These are phyloP conservation scores for Thalassiosira exigua DNA, from an alignment of 352 stramenopile species.

Conservation along the genomic window DNA sequence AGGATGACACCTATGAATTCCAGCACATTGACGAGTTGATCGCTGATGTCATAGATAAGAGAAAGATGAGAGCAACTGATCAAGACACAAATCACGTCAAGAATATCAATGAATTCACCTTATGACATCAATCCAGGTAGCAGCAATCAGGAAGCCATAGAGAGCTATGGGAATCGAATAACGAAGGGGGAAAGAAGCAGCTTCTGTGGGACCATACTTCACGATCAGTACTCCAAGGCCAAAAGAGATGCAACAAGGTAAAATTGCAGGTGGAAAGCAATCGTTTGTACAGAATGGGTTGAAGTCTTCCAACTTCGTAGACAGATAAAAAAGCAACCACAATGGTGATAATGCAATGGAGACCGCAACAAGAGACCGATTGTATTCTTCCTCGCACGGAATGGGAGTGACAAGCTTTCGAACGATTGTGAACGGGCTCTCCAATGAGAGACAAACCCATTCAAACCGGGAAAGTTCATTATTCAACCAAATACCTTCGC, in stretches of 20 bases:
- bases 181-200: constrained; percentile 53
- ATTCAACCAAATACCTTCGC: constrained; percentile 8
- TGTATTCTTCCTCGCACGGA: constrained; percentile 68
- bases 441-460: constrained; percentile 12
- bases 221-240: constrained; percentile 37
- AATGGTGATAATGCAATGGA: constrained; percentile 63
- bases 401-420: constrained; percentile 44
- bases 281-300: background rate
- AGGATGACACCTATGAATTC: constrained; percentile 76
- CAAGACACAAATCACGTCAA: too few relatives aligned
- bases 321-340: constrained; percentile 64
- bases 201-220: constrained; percentile 47
- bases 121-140: constrained; percentile 79
- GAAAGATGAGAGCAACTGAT: too few relatives aligned
- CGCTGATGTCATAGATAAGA: too few relatives aligned
- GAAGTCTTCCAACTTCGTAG: constrained; percentile 23
- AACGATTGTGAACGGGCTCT: constrained; percentile 40
- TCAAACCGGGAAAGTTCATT: constrained; percentile 14
- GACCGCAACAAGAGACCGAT: constrained; percentile 53
- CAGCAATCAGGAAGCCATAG: constrained; percentile 72
- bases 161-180: constrained; percentile 42
- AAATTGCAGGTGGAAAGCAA: too few relatives aligned
- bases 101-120: too few relatives aligned
- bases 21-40: constrained; percentile 63
- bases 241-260: constrained; percentile 39